Conservation (phyloP, 176 grass and related monocot species). For the Musa beccarii region DNA sequence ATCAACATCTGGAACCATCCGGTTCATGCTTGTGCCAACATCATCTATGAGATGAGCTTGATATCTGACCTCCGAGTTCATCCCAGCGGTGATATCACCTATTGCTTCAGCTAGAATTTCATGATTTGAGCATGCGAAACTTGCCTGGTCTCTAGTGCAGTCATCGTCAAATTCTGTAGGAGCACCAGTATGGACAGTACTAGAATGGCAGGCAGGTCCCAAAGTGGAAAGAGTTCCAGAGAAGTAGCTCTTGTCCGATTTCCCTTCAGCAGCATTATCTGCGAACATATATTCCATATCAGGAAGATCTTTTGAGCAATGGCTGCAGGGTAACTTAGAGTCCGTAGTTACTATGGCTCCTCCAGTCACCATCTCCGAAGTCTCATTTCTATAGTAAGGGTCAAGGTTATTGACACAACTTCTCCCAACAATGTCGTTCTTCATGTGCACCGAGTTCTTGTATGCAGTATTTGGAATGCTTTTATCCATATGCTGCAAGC, state of each 20-base stretch:
- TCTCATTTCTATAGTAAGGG: too few relatives aligned
- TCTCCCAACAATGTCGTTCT: background rate
- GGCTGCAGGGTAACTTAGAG: background rate
- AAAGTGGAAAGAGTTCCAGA: background rate
- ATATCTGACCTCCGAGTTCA: background rate
- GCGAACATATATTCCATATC: background rate
- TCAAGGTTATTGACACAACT: background rate
- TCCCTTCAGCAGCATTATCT: background rate
- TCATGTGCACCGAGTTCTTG: background rate
- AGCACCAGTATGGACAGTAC: too few relatives aligned
- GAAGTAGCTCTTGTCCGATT: background rate
- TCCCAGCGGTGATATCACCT: background rate
- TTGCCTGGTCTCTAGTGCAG: background rate
- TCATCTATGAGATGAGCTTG: background rate
- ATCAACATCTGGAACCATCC: background rate
- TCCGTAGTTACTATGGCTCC: background rate
- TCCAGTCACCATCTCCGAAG: background rate
- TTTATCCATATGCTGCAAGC: background rate
- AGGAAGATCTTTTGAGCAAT: background rate
- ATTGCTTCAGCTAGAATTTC: background rate
- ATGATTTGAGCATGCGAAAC: background rate
- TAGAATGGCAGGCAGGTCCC: too few relatives aligned
- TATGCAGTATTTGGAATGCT: background rate
- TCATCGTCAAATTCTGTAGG: background rate
- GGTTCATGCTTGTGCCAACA: background rate